Evolutionary conservation across 306 rosid genomes (phyloP).

Genomic region (Trichosanthes truncata): DNA sequence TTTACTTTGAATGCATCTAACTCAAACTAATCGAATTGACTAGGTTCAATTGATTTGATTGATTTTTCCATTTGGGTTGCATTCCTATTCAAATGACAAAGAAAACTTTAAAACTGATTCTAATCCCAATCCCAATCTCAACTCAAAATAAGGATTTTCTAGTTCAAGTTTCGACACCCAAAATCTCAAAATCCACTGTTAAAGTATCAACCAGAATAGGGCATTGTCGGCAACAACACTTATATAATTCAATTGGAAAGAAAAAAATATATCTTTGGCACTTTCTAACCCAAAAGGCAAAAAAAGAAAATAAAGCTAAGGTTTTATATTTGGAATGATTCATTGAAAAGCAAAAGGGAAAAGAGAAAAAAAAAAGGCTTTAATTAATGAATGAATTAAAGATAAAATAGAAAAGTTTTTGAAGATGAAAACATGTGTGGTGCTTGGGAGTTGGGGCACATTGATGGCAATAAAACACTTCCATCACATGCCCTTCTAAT

Average conservation of each 20-base stretch:
- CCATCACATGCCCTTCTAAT: conserved; percentile 7
- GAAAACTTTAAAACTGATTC: neutral
- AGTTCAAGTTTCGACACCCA: neutral
- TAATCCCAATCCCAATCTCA: neutral
- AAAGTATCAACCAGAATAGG: neutral
- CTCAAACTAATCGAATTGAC: neutral
- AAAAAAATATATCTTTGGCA: neutral
- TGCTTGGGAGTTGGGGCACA: conserved; percentile 17
- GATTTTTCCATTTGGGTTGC: neutral
- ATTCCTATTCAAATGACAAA: neutral
- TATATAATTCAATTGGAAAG: neutral
- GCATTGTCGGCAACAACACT: neutral
- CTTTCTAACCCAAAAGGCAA: neutral
- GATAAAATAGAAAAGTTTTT: neutral
- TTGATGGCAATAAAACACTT: conserved; percentile 2
- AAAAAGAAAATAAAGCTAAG: neutral
- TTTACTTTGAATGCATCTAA: no score
- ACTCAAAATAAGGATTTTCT: neutral
- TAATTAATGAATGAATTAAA: neutral
- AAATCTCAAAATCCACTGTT: neutral
- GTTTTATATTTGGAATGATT: neutral
- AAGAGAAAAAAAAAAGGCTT: neutral
- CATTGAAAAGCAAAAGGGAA: neutral
- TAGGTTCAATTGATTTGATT: no score
- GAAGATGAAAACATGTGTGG: neutral